Base-by-base conservation (phyloP, 768 basidiomycete species). In the Kwoniella bestiolae region DNA sequence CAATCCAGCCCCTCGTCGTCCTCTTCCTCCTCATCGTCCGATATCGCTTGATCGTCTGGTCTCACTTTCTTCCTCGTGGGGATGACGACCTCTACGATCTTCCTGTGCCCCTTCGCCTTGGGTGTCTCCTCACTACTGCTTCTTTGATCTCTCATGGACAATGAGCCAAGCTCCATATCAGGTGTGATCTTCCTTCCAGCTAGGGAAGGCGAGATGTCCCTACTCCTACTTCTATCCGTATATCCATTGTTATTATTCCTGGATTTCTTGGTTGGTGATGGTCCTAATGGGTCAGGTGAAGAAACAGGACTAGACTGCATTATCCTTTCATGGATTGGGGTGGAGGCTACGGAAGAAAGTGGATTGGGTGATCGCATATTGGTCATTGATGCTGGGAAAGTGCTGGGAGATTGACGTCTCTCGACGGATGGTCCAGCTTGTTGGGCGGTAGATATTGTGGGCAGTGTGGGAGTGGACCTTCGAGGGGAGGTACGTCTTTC, bases 1-100 rank as follows among this genome's bases (percentile, higher is more conserved):
- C 69, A 76, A 16, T 74, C 73, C n/a, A 73, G 34, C 26, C 51
- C 74, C 56, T 71, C 71, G 0, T 69, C 73, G 12, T 68, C 68
- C 16, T 68, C 68, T n/a, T 63, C 61, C 9, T 75, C 75, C 1
- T 71, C 72, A 3, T 69, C 66, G 18, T 71, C 65, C 31, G 21
- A 31, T n/a, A n/a, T n/a, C 26, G 25, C 50, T 31, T 53, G 55
- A 16, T 31, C 60, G 45, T 62, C 26, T 46, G 14, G 14, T 23
- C 41, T 53, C n/a, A 34, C 12, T 18, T 31, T 65, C 26, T 55
- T 62, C 32, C 35, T 47, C 5, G 55, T 55, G 12, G 51, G 61
- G 7, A 70, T 64, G 23, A 52, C 65, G 12, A 70, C 66, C 23
- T 66, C 61, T 5, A 65, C 26, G 9, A 53, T 21, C 34, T 45